Evolutionary conservation across 1,139 yeast species (phyloP).

Genomic region (Diutina scorzettiae): DNA sequence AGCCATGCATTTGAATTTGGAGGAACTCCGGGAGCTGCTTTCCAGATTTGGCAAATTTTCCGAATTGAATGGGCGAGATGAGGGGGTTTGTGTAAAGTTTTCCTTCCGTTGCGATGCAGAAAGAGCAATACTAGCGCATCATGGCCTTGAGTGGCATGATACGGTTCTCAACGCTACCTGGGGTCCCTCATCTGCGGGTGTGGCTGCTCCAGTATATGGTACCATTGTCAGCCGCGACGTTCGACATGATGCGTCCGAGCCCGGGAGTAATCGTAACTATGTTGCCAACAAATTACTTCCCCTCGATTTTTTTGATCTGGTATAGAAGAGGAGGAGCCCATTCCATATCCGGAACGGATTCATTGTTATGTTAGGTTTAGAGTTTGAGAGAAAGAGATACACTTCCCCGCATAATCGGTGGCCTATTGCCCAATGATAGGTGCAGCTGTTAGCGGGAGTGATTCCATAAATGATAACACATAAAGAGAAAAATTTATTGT

Average conservation of each 20-base stretch:
- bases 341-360: too few relatives aligned
- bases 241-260: background rate
- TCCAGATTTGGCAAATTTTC: background rate
- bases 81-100: background rate
- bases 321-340: too few relatives aligned
- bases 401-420: too few relatives aligned
- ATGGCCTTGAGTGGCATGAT: background rate
- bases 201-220: background rate
- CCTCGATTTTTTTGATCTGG: too few relatives aligned
- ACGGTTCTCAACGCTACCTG: background rate
- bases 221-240: too few relatives aligned
- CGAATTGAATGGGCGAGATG: background rate
- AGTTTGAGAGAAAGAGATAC: too few relatives aligned
- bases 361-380: too few relatives aligned
- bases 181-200: background rate
- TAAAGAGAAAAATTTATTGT: too few relatives aligned
- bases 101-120: slow-evolving; percentile 1
- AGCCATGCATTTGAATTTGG: background rate
- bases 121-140: background rate
- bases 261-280: background rate
- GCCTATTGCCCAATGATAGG: too few relatives aligned
- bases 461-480: too few relatives aligned
- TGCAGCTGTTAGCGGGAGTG: too few relatives aligned
- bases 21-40: background rate
- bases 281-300: background rate